Percentiles rank a stretch among this genome's conserved stretches.
Evolutionary conservation across 768 basidiomycete genomes (phyloP).

Genomic region (Tephrocybe sp.): DNA sequence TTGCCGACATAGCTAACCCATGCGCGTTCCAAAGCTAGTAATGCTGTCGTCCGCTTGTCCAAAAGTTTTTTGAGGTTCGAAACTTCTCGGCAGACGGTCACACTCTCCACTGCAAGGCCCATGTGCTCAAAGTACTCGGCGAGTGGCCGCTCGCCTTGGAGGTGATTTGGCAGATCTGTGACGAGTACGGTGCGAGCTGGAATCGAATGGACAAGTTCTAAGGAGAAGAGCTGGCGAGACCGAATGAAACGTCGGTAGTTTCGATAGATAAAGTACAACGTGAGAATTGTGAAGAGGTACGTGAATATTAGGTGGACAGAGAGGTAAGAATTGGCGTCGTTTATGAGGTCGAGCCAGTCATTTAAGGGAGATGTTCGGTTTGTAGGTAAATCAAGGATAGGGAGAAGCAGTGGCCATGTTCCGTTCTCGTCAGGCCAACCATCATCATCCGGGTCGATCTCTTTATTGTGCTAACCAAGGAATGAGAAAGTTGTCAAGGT

Average conservation of each 20-base stretch:
- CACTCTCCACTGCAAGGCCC: conserved; percentile 86
- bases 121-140: conserved; percentile 95
- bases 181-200: conserved; percentile 92
- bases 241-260: conserved; percentile 90
- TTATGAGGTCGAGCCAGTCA: conserved; percentile 87
- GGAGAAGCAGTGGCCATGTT: conserved; percentile 42
- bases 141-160: conserved; percentile 80
- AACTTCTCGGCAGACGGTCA: conserved; percentile 84
- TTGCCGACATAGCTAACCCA: conserved; percentile 96
- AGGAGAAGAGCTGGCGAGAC: conserved; percentile 87
- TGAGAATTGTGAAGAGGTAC: conserved; percentile 86
- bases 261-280: conserved; percentile 82
- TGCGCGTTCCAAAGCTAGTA: conserved; percentile 75
- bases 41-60: conserved; percentile 75
- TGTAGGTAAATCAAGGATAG: conserved; percentile 21
- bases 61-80: conserved; percentile 68
- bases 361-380: conserved; percentile 35
- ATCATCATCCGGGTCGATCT: conserved; percentile 52
- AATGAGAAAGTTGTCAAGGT: conserved; percentile 2
- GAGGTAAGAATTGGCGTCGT: conserved; percentile 86
- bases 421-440: conserved; percentile 39
- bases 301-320: conserved; percentile 91
- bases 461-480: conserved; percentile 63
- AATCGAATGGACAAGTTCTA: conserved; percentile 93
- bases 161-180: conserved; percentile 77